Base-by-base conservation (phyloP, 495 filamentous ascomycete genomes). In the Melanomma pulvis-pyrius region DNA sequence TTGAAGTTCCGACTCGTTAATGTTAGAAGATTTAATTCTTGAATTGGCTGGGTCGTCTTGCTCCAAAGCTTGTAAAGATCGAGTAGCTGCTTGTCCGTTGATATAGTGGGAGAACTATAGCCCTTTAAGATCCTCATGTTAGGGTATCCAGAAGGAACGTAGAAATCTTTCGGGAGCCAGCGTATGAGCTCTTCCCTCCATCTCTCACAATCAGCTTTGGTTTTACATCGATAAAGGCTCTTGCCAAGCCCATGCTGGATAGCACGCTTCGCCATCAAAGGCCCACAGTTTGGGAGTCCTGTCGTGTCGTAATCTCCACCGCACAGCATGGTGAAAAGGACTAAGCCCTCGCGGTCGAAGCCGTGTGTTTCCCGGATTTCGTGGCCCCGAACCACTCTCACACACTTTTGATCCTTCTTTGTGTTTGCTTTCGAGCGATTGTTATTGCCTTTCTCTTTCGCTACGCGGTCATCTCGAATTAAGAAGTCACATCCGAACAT, bases 401-500 rank as follows among this genome's bases (percentile, higher is more conserved):
- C 60, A 15, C 46, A 34, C 24, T 58, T 46, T 19, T 41, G 47
- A 19, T 64, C 70, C 44, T 73, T 70, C 46, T 67, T 61, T 12
- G 61, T 68, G 17, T 60, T 63, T 21, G 44, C 56, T 26, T 67
- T 67, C 5, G 64, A 61, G 1, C 55, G 65, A 24, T 66, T 30
- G 9, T 5, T 50, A 17, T 52, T 30, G 12, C 48, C 59, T 21
- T 36, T 41, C 19, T 29, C 9, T 47, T 58, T 68, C 0, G 59
- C 47, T 1, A 56, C 53, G 13, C 71, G 62, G 29, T 73, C 58
- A 24, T 71, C 54, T 13, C 63, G 65, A 36, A 74, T 70, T 1
- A 75, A 47, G n/a, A 62, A 52, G 34, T 61, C 63, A 41, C 65
- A 68, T 12, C 74, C 74, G 44, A 74, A 74, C 68, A 73, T 71